Evolutionary conservation across 441 rosid genomes (phyloP), one percentile per base, ranked within the genome.

Genomic region (Macaranga tanarius): DNA sequence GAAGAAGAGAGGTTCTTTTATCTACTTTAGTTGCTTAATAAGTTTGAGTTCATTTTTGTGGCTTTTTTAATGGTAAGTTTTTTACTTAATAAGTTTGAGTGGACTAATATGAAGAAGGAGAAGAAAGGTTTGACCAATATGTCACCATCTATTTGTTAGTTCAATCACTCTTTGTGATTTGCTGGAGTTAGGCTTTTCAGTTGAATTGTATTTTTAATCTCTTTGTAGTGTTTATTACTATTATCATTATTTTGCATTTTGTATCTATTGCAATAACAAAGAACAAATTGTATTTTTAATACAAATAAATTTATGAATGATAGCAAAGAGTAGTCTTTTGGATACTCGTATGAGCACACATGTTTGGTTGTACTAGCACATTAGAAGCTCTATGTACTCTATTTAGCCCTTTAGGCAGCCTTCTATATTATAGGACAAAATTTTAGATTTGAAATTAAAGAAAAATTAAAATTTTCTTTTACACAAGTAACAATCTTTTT

Each of bases 271-370:
- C 7, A 20, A 38, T 69, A 72, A 48, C 62, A 63, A 61, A 70
- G 65, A 47, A n/a, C n/a, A n/a, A 42, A 52, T 42, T 69, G 13
- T 72, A 40, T 52, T 40, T 48, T 64, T 62, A 63, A 59, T 59
- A 59, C 44, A 38, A 38, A 2, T 44, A 63, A 63, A 63, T 44
- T 26, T 26, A 56, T 57, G 34, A 34, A 28, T 8, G 34, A 48
- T 38, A 7, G 17, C 25, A 42, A 64, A 7, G 25, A 42, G 6
- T 72, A 20, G 12, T 45, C 34, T 63, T 62, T 69, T 25, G 28
- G 28, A 22, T 58, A 3, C 31, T 66, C 87, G 76, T 84, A 74
- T 80, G 84, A 76, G n/a, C 59, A 72, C 84, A 80, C 84, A 76
- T 76, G 85, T 75, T 76, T n/a, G 77, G 45, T 72, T 74, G 69